Conservation (phyloP, 345 rosid species). For the Eucalyptus curtisii region DNA sequence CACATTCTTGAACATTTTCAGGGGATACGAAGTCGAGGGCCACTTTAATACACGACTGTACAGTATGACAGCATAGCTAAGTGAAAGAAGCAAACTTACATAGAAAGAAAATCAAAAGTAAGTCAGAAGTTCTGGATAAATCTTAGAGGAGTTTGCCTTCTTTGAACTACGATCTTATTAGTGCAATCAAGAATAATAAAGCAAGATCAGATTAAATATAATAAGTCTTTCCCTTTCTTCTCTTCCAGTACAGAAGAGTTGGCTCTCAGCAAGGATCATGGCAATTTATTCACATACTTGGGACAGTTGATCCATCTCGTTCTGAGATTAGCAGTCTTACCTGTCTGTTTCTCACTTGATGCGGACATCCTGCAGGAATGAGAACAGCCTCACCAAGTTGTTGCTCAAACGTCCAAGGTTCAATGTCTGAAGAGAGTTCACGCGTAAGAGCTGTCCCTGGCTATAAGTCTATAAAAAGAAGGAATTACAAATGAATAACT, state of each 20-base stretch:
- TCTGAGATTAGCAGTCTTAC: conserved; percentile 2
- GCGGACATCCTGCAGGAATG: conserved; percentile 58
- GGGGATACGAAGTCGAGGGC: conserved; percentile 64
- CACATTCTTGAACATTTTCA: conserved; percentile 40
- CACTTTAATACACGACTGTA: conserved; percentile 59
- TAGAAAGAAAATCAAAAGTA: not conserved
- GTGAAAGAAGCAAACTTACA: not conserved
- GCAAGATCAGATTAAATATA: not conserved
- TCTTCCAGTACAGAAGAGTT: not conserved
- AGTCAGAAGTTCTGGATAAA: not conserved
- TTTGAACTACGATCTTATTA: not conserved
- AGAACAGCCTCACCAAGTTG: conserved; percentile 49
- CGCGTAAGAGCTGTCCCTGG: not conserved
- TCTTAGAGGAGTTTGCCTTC: not conserved
- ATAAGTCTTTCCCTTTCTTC: not conserved
- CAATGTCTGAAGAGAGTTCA: conserved; percentile 19
- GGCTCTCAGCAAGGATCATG: not conserved
- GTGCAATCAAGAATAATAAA: not conserved
- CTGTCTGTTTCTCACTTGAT: conserved; percentile 53
- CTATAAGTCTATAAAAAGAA: not conserved
- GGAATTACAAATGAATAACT: not conserved
- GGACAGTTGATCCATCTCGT: not conserved
- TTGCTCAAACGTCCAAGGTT: conserved; percentile 58
- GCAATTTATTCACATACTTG: not conserved
- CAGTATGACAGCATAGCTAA: not conserved